phyloP scores from a whole-genome alignment of 1,139 yeast species.

The Candida smagusa region DNA sequence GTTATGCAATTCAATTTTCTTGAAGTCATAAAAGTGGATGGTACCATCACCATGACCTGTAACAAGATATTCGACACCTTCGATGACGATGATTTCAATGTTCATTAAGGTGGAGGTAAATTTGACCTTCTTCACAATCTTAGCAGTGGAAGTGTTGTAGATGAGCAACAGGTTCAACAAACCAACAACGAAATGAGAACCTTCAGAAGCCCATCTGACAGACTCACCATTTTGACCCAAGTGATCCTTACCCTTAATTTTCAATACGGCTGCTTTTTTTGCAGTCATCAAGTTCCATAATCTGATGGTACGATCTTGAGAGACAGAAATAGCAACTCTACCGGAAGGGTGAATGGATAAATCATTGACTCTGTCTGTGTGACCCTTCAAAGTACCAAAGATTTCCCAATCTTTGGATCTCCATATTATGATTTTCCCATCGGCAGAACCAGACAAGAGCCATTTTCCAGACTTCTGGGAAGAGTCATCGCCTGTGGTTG shows the following conservation, averaged over 20 bases:
- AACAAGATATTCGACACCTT: constrained; percentile 53
- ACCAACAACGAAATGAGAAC: constrained; percentile 74
- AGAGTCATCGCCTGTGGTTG: constrained; percentile 13
- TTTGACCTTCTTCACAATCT: constrained; percentile 47
- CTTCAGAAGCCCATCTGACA: constrained; percentile 63
- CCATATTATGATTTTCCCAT: constrained; percentile 89
- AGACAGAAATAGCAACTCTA: constrained; percentile 84
- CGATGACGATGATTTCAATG: constrained; percentile 48
- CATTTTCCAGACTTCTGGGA: constrained; percentile 63
- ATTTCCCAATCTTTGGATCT: constrained; percentile 96
- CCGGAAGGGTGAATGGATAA: constrained; percentile 91
- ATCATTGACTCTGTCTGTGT: constrained; percentile 72
- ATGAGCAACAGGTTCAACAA: constrained; percentile 61
- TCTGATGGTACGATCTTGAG: constrained; percentile 77
- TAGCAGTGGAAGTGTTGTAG: constrained; percentile 65
- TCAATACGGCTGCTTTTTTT: constrained; percentile 85
- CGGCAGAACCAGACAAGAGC: constrained; percentile 89
- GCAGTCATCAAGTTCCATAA: constrained; percentile 98
- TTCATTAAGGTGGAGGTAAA: constrained; percentile 66
- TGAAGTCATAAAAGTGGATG: constrained; percentile 52
- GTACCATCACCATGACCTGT: constrained; percentile 73
- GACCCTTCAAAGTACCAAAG: constrained; percentile 86
- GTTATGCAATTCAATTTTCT: constrained; percentile 24
- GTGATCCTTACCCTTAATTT: constrained; percentile 63
- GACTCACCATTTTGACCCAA: constrained; percentile 64